phyloP scores from a whole-genome alignment of 2,329 filamentous ascomycete species.

The Lasiodiplodia sp. region DNA sequence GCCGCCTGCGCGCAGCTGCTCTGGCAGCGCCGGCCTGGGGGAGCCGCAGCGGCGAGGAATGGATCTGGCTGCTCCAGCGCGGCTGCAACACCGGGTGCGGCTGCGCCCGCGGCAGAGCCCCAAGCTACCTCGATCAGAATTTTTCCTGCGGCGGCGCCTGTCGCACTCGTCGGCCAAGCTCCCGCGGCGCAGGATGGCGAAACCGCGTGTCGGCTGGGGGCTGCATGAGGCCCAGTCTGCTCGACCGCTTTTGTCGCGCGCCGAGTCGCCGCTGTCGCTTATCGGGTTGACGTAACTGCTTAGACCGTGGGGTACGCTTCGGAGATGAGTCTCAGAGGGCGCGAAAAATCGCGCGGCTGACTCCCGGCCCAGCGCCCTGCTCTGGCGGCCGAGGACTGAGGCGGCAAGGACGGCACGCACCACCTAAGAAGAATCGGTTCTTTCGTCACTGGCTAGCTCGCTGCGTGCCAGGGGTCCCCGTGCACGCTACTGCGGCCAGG shows the following conservation, averaged over 20 bases:
- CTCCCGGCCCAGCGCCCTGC: constrained; percentile 21
- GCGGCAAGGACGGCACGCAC: constrained; percentile 29
- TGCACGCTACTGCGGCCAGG: constrained; percentile 14
- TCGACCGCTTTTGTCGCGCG: constrained; percentile 28
- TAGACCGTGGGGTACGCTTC: constrained; percentile 26
- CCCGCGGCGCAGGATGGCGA: constrained; percentile 25
- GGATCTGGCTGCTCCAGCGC: constrained; percentile 7
- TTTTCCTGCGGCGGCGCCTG: constrained; percentile 8
- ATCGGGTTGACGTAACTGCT: constrained; percentile 29
- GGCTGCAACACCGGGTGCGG: constrained; percentile 1
- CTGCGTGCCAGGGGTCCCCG: constrained; percentile 24
- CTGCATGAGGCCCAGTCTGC: constrained; percentile 28
- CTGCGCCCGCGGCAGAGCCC: constrained; percentile 22
- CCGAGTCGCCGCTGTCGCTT: constrained; percentile 22
- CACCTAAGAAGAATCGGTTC: constrained; percentile 27
- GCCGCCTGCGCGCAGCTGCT: constrained; percentile 19
- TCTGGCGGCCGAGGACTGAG: constrained; percentile 22
- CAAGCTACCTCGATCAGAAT: background rate
- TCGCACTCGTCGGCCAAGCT: constrained; percentile 21
- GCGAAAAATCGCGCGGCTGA: constrained; percentile 30
- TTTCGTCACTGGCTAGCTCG: constrained; percentile 28
- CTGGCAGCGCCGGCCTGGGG: background rate
- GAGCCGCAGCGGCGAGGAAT: constrained; percentile 18
- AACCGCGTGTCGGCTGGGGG: constrained; percentile 20
- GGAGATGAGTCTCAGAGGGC: constrained; percentile 23